phyloP scores from a whole-genome alignment of 2,329 filamentous ascomycete genomes.

The Tolypocladium amazonense region DNA sequence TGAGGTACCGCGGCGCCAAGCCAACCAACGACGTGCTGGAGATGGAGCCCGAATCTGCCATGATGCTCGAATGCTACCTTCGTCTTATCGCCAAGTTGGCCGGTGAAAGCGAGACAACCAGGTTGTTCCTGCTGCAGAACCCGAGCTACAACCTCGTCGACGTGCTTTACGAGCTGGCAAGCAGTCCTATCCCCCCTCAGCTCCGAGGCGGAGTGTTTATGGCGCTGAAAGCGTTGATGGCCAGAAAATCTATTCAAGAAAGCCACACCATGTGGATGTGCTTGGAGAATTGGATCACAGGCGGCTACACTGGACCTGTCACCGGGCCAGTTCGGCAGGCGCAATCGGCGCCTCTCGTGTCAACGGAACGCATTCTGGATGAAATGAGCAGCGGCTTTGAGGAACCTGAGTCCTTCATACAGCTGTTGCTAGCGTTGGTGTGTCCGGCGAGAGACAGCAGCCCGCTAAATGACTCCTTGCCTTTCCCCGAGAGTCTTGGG shows the following conservation, averaged over 20 bases:
- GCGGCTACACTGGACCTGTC: constrained; percentile 34
- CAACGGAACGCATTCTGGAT: constrained; percentile 57
- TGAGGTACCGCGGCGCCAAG: constrained; percentile 46
- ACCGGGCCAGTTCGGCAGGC: constrained; percentile 20
- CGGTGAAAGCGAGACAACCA: constrained; percentile 59
- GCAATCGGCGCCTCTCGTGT: constrained; percentile 24
- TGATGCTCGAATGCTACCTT: constrained; percentile 93
- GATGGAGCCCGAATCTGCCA: constrained; percentile 79
- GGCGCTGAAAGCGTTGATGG: constrained; percentile 64
- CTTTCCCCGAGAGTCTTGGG: constrained; percentile 81
- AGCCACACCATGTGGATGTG: constrained; percentile 68
- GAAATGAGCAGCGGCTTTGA: constrained; percentile 73
- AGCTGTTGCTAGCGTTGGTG: constrained; percentile 63
- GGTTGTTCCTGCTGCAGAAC: constrained; percentile 61
- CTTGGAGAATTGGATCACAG: constrained; percentile 71
- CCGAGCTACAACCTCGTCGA: constrained; percentile 58
- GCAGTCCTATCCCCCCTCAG: constrained; percentile 63
- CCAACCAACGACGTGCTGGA: constrained; percentile 59
- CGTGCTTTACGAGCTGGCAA: constrained; percentile 68
- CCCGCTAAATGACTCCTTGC: constrained; percentile 61
- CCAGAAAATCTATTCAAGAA: constrained; percentile 57
- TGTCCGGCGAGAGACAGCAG: constrained; percentile 51
- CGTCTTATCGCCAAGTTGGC: constrained; percentile 77
- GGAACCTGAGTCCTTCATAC: constrained; percentile 74
- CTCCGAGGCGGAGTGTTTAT: constrained; percentile 78